Evolutionary conservation across 495 filamentous ascomycete species (phyloP), one percentile per base, ranked within the genome.

Genomic region (Acidiella bohemica): DNA sequence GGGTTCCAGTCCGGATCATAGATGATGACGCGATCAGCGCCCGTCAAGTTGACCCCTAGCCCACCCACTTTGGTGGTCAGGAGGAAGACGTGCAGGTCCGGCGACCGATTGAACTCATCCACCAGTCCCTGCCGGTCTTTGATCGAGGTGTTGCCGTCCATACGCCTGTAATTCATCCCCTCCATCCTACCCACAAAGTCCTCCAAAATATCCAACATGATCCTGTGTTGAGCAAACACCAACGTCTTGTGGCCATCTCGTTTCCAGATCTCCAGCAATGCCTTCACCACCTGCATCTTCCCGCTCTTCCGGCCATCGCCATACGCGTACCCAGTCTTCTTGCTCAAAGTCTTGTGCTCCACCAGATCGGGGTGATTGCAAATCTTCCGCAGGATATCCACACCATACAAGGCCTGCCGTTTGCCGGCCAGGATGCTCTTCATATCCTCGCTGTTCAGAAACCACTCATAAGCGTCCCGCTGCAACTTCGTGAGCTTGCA

Each of bases 1-100:
- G 84, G 85, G 57, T 97, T 95, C 90, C 90, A 97, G 56, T 97
- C 88, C 0, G 90, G 90, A 53, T 97, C 90, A 47, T 81, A 97
- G 39, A 97, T 93, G 54, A 97, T 92, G 39, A 97, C 85, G 18
- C 90, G 80, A 58, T 93, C 82, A 1, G 90, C 90, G 4, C 90
- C 88, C 6, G 90, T 96, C 11, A 97, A 63, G 50, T 97, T 97
- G 32, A 93, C 74, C 4, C 90, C 90, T 24, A 97, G 69, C 0
- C 90, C 90, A 23, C 90, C 90, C 20, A 95, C 92, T 55, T 85
- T 88, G 4, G 90, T 96, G 0, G 90, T 95, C 9, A 96, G 67
- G 17, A 97, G 65, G 59, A 97, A 96, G 3, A 96, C 75, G 50
- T 96, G 76, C 17, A 93, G 59, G 27, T 80, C 66, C 0, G 76